These are phyloP conservation scores for Pythium coloratum DNA, from an alignment of 352 stramenopile species.

Conservation along the genomic window DNA sequence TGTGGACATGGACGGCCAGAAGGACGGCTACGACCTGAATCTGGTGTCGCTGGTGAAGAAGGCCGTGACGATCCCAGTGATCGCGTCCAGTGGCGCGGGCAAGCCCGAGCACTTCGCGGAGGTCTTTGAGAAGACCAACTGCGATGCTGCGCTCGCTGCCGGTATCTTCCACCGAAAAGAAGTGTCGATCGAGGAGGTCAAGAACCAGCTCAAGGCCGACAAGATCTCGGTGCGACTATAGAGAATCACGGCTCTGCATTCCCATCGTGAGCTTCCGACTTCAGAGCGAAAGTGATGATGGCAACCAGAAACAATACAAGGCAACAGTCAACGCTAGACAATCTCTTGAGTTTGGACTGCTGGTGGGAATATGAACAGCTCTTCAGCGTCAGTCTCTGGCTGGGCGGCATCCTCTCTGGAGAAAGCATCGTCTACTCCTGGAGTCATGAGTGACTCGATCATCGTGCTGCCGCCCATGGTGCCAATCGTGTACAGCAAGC, in stretches of 20 bases:
- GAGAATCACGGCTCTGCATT: not conserved
- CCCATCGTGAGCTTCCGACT: not conserved
- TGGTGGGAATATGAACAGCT: slow-evolving; percentile 17
- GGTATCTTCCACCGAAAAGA: slow-evolving; percentile 99
- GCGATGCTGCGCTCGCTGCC: slow-evolving; percentile 96
- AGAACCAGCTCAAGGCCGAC: slow-evolving; percentile 83
- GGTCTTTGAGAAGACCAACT: slow-evolving; percentile 91
- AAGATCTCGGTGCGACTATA: slow-evolving; percentile 70
- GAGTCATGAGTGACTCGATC: not conserved
- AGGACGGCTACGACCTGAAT: slow-evolving; percentile 85
- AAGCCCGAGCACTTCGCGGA: slow-evolving; percentile 94
- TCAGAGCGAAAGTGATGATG: not conserved
- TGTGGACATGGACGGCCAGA: slow-evolving; percentile 98
- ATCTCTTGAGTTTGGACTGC: not conserved
- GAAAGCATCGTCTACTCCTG: not conserved
- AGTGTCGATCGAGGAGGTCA: slow-evolving; percentile 95
- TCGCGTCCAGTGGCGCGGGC: slow-evolving; percentile 96
- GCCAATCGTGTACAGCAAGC: slow-evolving; percentile 12
- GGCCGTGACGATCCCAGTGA: slow-evolving; percentile 95
- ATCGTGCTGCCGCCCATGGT: not conserved
- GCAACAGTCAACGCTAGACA: not conserved
- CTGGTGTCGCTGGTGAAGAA: slow-evolving; percentile 71
- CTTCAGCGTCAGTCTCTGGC: not conserved
- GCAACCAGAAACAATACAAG: not conserved
- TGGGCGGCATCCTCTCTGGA: not conserved